Percentiles rank a stretch among this genome's conserved stretches.
phyloP scores from a whole-genome alignment of 768 basidiomycete species.

The Clavulina sp. region DNA sequence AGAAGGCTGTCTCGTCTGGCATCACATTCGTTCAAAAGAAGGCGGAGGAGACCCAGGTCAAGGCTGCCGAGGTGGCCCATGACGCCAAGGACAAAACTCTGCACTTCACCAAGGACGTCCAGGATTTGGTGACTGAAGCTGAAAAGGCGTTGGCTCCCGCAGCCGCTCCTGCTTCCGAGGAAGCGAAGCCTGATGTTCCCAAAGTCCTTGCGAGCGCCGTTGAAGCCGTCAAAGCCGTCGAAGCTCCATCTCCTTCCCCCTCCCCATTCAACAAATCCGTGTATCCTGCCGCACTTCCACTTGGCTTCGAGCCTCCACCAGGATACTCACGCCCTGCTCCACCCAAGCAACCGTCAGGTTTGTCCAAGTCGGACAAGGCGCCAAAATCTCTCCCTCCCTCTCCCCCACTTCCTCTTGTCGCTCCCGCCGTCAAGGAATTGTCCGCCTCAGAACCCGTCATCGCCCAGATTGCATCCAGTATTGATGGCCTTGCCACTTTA shows the following conservation, averaged over 20 bases:
- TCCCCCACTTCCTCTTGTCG: slow-evolving; percentile 52
- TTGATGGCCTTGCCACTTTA: slow-evolving; percentile 79
- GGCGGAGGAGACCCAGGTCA: slow-evolving; percentile 22
- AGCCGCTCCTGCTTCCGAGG: slow-evolving; percentile 14
- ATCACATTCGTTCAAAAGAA: slow-evolving; percentile 9
- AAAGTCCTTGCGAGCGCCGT: slow-evolving; percentile 12
- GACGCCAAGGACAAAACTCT: slow-evolving; percentile 33
- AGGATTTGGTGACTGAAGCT: slow-evolving; percentile 50
- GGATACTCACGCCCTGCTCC: slow-evolving; percentile 54
- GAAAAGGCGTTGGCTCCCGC: slow-evolving; percentile 28
- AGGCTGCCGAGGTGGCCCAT: slow-evolving; percentile 27
- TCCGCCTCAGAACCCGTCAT: slow-evolving; percentile 77
- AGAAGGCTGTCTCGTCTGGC: slow-evolving; percentile 4
- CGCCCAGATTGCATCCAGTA: slow-evolving; percentile 76
- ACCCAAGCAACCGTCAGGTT: slow-evolving; percentile 23
- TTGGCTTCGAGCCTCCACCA: slow-evolving; percentile 88
- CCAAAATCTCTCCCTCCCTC: slow-evolving; percentile 17
- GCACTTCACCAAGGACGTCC: slow-evolving; percentile 12
- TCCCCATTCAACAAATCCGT: slow-evolving; percentile 18
- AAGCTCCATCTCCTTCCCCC: slow-evolving; percentile 13
- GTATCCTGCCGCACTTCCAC: slow-evolving; percentile 61
- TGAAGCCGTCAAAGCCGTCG: neutral
- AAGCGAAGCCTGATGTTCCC: neutral
- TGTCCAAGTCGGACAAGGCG: slow-evolving; percentile 14
- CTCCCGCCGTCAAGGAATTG: slow-evolving; percentile 60